Conservation (phyloP, 805 yeast genomes). For the Candida fluviatilis region DNA sequence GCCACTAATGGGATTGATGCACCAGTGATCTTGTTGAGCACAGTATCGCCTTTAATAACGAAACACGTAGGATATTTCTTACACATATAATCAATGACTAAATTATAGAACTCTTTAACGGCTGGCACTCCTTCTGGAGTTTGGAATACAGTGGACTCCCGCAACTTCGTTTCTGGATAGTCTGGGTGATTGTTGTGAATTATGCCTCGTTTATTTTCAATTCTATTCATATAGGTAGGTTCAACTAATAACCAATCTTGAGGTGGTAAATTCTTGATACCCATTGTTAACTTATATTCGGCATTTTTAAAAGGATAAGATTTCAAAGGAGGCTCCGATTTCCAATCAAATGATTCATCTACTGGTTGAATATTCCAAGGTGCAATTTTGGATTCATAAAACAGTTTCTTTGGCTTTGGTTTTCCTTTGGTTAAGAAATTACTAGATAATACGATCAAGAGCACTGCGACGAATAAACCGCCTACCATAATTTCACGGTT, state of each 20-base stretch:
- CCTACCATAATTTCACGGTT: not conserved
- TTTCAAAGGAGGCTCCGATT: constrained; percentile 16
- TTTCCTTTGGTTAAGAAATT: not conserved
- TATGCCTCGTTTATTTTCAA: constrained; percentile 25
- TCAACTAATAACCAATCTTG: constrained; percentile 42
- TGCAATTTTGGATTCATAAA: not conserved
- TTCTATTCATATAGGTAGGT: constrained; percentile 23
- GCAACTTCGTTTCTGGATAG: constrained; percentile 22
- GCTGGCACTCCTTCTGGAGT: constrained; percentile 33
- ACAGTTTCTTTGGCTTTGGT: not conserved
- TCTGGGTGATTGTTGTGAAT: constrained; percentile 29
- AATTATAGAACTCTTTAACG: constrained; percentile 30
- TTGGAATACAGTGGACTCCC: constrained; percentile 26
- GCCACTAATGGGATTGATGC: constrained; percentile 17
- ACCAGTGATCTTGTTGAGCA: constrained; percentile 25
- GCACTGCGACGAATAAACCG: not conserved
- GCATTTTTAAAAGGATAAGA: constrained; percentile 57
- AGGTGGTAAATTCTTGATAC: constrained; percentile 38
- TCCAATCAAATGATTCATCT: constrained; percentile 22
- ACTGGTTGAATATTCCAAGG: constrained; percentile 16
- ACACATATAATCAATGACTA: constrained; percentile 28
- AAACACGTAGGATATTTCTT: constrained; percentile 39
- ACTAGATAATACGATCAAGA: not conserved
- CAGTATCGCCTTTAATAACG: constrained; percentile 9
- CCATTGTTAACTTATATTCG: constrained; percentile 60